Conservation (phyloP, 1,284 basidiomycete species). For the Cystobasidium slooffiae region DNA sequence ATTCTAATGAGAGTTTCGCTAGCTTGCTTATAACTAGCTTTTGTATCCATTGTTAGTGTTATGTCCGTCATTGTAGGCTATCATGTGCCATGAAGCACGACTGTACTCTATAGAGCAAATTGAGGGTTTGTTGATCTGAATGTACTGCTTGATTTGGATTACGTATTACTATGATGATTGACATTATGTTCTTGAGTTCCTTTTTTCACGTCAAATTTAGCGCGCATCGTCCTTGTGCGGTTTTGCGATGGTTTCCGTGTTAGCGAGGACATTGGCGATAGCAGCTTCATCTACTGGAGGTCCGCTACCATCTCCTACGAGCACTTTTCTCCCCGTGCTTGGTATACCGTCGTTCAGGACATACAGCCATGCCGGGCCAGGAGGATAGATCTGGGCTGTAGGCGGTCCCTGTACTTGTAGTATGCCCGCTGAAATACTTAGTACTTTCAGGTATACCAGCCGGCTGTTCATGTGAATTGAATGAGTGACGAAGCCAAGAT, state of each 20-base stretch:
- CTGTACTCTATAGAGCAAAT: too few species aligned
- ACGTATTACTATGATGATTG: background rate
- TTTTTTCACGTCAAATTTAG: background rate
- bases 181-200: background rate
- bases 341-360: slow-evolving; percentile 72
- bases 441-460: slow-evolving; percentile 66
- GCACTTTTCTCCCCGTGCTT: slow-evolving; percentile 67
- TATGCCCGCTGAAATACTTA: slow-evolving; percentile 57
- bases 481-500: slow-evolving; percentile 46
- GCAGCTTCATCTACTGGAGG: slow-evolving; percentile 59
- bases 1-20: too few species aligned
- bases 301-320: slow-evolving; percentile 69
- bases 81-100: too few species aligned
- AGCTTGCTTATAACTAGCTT: too few species aligned
- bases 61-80: too few species aligned
- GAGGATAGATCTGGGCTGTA: slow-evolving; percentile 69
- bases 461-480: slow-evolving; percentile 74
- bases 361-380: slow-evolving; percentile 78
- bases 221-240: background rate
- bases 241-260: slow-evolving; percentile 24
- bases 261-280: slow-evolving; percentile 43
- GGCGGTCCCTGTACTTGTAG: slow-evolving; percentile 67
- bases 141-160: too few species aligned
- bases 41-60: too few species aligned
- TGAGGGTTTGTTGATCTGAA: too few species aligned